Evolutionary conservation across 2,329 filamentous ascomycete species (phyloP).

Genomic region (Lecanoromycetidae sp.): DNA sequence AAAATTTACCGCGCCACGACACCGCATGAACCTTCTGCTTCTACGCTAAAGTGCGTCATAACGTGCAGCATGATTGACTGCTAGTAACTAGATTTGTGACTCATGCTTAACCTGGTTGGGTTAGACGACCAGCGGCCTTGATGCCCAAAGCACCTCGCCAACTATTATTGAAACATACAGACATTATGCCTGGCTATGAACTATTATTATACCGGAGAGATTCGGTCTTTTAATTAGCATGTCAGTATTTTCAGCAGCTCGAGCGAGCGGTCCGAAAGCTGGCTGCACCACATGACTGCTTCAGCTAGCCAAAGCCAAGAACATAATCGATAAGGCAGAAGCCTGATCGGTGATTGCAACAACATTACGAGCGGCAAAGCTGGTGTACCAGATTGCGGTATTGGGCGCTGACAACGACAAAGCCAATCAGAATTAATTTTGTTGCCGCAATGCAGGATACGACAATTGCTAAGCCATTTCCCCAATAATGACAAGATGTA

Average conservation of each 20-base stretch:
- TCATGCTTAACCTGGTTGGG: slow-evolving; percentile 1
- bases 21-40: neutral
- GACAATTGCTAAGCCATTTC: too few species aligned
- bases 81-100: slow-evolving; percentile 1
- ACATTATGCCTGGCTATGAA: too few species aligned
- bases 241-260: neutral
- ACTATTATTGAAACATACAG: too few species aligned
- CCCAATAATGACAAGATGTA: too few species aligned
- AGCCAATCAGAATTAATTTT: too few species aligned
- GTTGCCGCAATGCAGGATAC: neutral
- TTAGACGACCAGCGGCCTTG: neutral
- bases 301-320: slow-evolving; percentile 9
- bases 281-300: slow-evolving; percentile 6
- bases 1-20: slow-evolving; percentile 2
- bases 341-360: neutral
- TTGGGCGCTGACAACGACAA: neutral
- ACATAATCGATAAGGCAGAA: neutral
- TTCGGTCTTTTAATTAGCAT: slow-evolving; percentile 4
- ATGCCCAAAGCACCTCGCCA: slow-evolving; percentile 11
- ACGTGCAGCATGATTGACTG: slow-evolving; percentile 6
- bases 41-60: slow-evolving; percentile 9
- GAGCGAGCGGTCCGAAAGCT: too few species aligned
- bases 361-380: slow-evolving; percentile 11
- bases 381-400: neutral
- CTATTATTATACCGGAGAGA: too few species aligned